A percentile compares a stretch with the other conserved stretches of the same genome.
Conservation (phyloP, 2,329 filamentous ascomycete genomes). For the Trichoderma sp. region DNA sequence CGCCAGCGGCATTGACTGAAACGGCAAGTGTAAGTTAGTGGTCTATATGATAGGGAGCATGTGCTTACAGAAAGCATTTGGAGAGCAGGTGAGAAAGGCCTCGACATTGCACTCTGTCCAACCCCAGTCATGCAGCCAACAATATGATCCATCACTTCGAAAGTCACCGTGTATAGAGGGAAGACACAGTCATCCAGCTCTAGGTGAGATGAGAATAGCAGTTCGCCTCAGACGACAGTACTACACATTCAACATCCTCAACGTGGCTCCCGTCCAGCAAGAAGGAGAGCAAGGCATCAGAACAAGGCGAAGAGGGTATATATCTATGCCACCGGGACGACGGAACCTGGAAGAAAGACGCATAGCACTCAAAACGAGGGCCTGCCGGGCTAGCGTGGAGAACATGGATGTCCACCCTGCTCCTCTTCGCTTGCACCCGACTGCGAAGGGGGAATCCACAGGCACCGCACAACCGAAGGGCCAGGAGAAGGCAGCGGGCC, state of each 20-base stretch:
- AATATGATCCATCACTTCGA: conserved; percentile 57
- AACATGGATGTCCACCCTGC: conserved; percentile 5
- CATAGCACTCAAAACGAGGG: conserved; percentile 11
- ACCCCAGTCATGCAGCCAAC: conserved; percentile 54
- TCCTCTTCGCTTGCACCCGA: conserved; percentile 18
- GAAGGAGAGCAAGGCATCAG: neutral
- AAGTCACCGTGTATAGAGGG: conserved; percentile 2
- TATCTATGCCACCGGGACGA: conserved; percentile 12
- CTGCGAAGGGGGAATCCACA: conserved; percentile 13
- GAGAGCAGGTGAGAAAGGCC: conserved; percentile 45
- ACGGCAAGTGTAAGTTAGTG: neutral
- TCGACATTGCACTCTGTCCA: conserved; percentile 51
- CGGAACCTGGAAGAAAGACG: conserved; percentile 8
- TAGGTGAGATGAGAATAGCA: neutral
- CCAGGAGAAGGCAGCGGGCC: conserved; percentile 13
- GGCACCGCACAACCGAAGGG: neutral
- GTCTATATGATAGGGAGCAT: neutral
- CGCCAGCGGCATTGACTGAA: conserved; percentile 26
- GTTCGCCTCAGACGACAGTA: neutral
- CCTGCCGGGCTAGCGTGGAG: conserved; percentile 10
- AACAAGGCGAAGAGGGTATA: conserved; percentile 17
- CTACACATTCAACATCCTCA: neutral
- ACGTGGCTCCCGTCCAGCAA: neutral
- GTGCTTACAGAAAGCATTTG: conserved; percentile 44
- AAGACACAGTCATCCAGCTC: conserved; percentile 16